Conservation (phyloP, 148 eudicot genomes). For the Pouteria glomerata region DNA sequence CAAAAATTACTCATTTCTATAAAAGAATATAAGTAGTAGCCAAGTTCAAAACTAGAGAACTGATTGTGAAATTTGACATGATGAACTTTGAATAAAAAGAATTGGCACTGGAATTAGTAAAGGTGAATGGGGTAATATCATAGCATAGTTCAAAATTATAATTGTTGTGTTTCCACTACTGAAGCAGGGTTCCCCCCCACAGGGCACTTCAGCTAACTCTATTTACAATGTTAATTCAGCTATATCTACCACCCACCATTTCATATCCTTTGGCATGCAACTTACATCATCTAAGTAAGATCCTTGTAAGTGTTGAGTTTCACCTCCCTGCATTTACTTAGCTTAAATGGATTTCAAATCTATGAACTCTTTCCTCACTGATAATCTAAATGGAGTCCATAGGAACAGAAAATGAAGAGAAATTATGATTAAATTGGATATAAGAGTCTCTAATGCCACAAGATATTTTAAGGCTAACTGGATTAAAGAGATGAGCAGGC, state of each 20-base stretch:
- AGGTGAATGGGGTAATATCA: neutral
- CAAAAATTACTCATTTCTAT: neutral
- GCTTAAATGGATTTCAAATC: neutral
- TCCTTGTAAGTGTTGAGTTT: neutral
- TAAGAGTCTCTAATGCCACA: neutral
- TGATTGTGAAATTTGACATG: neutral
- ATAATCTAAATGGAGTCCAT: too few relatives aligned
- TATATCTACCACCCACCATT: neutral
- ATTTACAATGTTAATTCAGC: neutral
- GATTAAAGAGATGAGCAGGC: neutral
- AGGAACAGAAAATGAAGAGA: neutral
- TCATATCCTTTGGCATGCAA: slow-evolving; percentile 3
- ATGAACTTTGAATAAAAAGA: neutral
- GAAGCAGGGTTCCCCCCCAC: neutral
- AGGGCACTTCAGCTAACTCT: neutral
- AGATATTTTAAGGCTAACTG: neutral
- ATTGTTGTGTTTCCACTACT: neutral
- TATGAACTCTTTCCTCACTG: neutral
- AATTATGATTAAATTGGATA: neutral
- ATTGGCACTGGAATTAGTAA: neutral
- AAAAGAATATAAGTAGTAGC: neutral
- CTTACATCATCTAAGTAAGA: neutral
- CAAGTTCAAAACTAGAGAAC: neutral
- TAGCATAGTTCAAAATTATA: neutral
- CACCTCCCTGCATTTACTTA: neutral